Evolutionary conservation across 352 stramenopile species (phyloP), one percentile per base, ranked within the genome.

Genomic region (Albugo candida): DNA sequence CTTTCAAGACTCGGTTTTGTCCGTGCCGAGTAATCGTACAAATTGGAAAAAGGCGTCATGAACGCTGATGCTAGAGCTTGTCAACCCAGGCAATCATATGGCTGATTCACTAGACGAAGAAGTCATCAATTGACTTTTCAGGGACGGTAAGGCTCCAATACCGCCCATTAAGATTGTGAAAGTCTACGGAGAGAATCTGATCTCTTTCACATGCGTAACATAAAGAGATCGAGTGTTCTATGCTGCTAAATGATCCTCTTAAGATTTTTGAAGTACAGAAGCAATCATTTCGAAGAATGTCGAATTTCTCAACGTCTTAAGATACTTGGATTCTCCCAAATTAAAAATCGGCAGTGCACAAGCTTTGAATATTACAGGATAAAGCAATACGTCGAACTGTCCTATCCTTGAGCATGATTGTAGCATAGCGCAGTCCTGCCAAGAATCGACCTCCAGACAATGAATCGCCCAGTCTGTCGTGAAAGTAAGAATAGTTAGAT

Each of bases 401-500:
- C 58, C 39, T 73, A 58, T 38, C 64, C 45, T 19, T 57, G 59
- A 13, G 73, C 70, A 46, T 81, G 61, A 2, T 44, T 24, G 0
- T 83, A 83, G 72, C 12, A 44, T 45, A 20, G 81, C 20, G 40
- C 67, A 80, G 21, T 73, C 56, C 1, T 56, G 50, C 18, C 49
- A 38, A 11, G 44, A 47, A 19, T 81, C 56, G 1, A 35, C 47
- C 5, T 77, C 60, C 24, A 8, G 3, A 10, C 3, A 31, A 31
- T 3, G 3, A 31, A 83, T 44, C 0, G 65, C 63, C 17, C 73
- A 67, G 20, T 82, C 52, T 21, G 70, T 85, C 24, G 70, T 83
- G 45, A 78, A 82, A 11, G 73, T 86, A 35, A 86, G 70, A 34
- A 86, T 76, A 24, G 83, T 86, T 1, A 70, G 73, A 20, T 66